Evolutionary conservation across 495 filamentous ascomycete species (phyloP).

Genomic region (Penicillium lividum): DNA sequence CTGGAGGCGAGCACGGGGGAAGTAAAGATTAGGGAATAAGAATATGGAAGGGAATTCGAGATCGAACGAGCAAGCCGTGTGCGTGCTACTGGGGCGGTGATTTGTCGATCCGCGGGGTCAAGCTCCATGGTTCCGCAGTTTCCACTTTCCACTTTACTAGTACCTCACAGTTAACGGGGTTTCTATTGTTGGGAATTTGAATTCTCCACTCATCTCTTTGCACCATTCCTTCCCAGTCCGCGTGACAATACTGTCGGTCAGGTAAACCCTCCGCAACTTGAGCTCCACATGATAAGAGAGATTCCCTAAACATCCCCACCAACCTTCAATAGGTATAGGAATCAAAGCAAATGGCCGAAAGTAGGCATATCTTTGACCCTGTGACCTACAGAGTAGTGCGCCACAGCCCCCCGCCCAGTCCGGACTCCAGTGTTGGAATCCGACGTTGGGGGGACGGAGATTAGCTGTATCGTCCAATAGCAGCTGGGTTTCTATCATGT

Average conservation of each 20-base stretch:
- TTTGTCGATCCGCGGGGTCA: conserved; percentile 31
- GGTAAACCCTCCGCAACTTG: not conserved
- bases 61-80: conserved; percentile 20
- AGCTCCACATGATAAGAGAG: not conserved
- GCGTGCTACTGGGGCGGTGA: conserved; percentile 22
- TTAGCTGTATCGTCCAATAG: not conserved
- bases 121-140: conserved; percentile 7
- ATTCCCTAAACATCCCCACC: not conserved
- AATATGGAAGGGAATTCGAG: not conserved
- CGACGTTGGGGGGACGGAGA: not conserved
- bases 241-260: not conserved
- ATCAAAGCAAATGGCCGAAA: not conserved
- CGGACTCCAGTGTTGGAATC: not conserved
- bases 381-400: not conserved
- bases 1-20: not conserved
- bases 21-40: not conserved
- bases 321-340: not conserved
- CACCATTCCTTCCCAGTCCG: not conserved
- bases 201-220: not conserved
- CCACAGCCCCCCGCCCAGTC: not conserved
- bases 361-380: not conserved
- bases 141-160: not conserved
- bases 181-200: not conserved
- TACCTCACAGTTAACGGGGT: too few species aligned
- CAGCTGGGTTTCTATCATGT: not conserved